Percentiles rank a stretch among this genome's conserved stretches.
Evolutionary conservation across 1,139 yeast genomes (phyloP).

Genomic region (Pichia inconspicua): DNA sequence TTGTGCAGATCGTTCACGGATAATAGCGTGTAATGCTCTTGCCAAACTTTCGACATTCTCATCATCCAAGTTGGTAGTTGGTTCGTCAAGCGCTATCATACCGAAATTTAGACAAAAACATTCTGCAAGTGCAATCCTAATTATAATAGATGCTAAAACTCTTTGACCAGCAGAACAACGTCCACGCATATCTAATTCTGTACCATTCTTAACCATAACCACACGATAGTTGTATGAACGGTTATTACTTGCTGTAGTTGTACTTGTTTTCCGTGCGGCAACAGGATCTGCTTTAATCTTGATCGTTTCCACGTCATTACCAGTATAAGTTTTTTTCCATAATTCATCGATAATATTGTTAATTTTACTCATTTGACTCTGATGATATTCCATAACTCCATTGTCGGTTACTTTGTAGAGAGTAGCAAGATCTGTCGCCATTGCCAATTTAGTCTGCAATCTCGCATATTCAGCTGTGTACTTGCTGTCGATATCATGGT

Average conservation of each 20-base stretch:
- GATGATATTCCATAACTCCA: constrained; percentile 91
- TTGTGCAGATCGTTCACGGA: constrained; percentile 67
- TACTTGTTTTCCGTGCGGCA: constrained; percentile 34
- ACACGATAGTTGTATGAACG: constrained; percentile 87
- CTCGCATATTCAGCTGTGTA: constrained; percentile 70
- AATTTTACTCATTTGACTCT: constrained; percentile 87
- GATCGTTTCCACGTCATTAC: constrained; percentile 91
- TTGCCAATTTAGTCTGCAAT: constrained; percentile 67
- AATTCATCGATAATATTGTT: constrained; percentile 80
- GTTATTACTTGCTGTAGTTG: constrained; percentile 39
- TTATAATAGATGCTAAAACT: constrained; percentile 85
- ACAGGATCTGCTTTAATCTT: constrained; percentile 66
- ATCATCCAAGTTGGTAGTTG: constrained; percentile 89
- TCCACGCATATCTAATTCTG: constrained; percentile 95
- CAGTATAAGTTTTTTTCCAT: constrained; percentile 92
- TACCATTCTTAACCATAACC: constrained; percentile 88
- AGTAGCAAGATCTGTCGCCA: constrained; percentile 77
- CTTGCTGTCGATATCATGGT: constrained; percentile 51
- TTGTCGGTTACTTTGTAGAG: constrained; percentile 82
- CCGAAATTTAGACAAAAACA: constrained; percentile 96
- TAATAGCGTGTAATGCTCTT: constrained; percentile 64
- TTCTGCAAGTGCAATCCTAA: constrained; percentile 87
- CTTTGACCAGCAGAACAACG: constrained; percentile 98
- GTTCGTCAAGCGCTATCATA: constrained; percentile 92
- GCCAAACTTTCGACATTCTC: constrained; percentile 89